Evolutionary conservation across 345 rosid species (phyloP).

Genomic region (Gossypium ekmanianum): DNA sequence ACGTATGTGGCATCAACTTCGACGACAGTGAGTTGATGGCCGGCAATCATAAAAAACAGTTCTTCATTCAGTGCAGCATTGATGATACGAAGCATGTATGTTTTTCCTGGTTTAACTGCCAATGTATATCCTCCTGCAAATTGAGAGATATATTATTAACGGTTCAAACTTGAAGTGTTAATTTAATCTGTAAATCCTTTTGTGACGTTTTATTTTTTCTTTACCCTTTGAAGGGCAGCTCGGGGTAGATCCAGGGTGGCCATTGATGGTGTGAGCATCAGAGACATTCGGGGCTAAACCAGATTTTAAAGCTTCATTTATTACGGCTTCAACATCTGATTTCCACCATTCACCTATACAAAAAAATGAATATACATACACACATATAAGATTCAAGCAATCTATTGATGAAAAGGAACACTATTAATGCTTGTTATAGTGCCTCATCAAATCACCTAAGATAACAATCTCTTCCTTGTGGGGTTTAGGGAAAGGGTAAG

Average conservation of each 20-base stretch:
- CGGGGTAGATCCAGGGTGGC: conserved; percentile 54
- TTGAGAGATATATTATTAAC: not conserved
- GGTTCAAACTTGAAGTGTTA: not conserved
- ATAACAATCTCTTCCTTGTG: conserved; percentile 50
- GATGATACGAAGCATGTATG: conserved; percentile 69
- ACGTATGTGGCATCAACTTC: conserved; percentile 80
- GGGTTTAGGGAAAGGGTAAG: conserved; percentile 85
- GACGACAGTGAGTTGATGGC: conserved; percentile 73
- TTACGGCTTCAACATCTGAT: conserved; percentile 73
- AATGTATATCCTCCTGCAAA: conserved; percentile 37
- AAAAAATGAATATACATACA: not conserved
- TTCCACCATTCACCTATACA: conserved; percentile 89
- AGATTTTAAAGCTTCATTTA: conserved; percentile 65
- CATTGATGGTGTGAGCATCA: conserved; percentile 88
- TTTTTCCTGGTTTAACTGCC: conserved; percentile 47
- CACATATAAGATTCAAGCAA: not conserved
- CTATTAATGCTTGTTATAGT: not conserved
- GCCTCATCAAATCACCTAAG: conserved; percentile 34
- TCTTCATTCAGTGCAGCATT: conserved; percentile 89
- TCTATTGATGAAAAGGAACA: not conserved
- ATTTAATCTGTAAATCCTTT: not conserved
- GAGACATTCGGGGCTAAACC: conserved; percentile 83
- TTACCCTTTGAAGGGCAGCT: conserved; percentile 53
- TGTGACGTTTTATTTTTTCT: not conserved
- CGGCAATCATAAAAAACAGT: conserved; percentile 76